phyloP scores from a whole-genome alignment of 2,329 filamentous ascomycete genomes.

The Penicillium glabrum region DNA sequence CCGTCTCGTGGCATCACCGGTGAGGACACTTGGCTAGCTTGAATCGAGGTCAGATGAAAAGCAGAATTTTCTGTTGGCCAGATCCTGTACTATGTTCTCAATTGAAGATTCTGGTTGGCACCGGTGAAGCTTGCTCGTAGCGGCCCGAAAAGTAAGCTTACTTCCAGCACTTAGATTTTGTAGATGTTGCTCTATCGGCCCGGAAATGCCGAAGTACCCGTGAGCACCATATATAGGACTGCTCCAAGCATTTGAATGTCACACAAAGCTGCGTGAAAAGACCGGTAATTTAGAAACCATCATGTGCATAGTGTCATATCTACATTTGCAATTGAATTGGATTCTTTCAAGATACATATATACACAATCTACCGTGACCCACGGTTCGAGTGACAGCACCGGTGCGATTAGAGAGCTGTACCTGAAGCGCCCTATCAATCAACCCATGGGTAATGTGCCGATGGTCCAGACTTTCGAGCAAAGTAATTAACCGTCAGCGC shows the following conservation, averaged over 20 bases:
- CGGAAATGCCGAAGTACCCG: slow-evolving; percentile 4
- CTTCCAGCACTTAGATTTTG: neutral
- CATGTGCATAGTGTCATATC: no score
- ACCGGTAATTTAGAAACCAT: no score
- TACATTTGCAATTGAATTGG: neutral
- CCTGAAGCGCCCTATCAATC: neutral
- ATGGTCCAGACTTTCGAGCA: neutral
- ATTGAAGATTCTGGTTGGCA: slow-evolving; percentile 20
- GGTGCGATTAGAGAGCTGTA: neutral
- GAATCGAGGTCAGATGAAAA: neutral
- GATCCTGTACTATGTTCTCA: neutral
- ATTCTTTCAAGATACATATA: neutral
- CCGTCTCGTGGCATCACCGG: neutral
- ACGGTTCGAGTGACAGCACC: neutral
- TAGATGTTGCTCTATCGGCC: neutral
- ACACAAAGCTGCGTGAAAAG: no score
- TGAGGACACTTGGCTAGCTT: neutral
- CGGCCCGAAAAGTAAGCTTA: neutral
- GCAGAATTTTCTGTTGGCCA: slow-evolving; percentile 1
- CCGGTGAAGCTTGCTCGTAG: slow-evolving; percentile 34
- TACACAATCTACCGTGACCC: neutral
- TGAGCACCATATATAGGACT: neutral
- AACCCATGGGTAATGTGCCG: neutral
- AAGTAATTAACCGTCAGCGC: neutral
- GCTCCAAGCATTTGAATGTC: neutral